A percentile compares a stretch with the other conserved stretches of the same genome.
Evolutionary conservation across 805 yeast genomes (phyloP).

Genomic region (Ogataea polymorpha): DNA sequence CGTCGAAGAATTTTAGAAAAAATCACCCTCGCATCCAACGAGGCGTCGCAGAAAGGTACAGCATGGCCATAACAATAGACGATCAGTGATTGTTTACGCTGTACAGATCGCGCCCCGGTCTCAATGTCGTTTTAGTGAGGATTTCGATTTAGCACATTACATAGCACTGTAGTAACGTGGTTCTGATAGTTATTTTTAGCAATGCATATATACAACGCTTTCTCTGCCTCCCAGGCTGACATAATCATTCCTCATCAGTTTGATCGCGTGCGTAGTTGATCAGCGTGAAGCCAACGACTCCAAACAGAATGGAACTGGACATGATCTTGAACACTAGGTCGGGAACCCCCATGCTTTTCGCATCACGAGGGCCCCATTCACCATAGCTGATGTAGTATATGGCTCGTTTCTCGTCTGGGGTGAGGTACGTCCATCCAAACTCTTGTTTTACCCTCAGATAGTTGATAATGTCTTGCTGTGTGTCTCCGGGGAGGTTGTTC

Average conservation of each 20-base stretch:
- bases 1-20: slow-evolving; percentile 2
- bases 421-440: slow-evolving; percentile 38
- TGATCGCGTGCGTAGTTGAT: slow-evolving; percentile 33
- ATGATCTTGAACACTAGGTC: slow-evolving; percentile 34
- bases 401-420: slow-evolving; percentile 53
- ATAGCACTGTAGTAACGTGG: neutral
- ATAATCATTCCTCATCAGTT: slow-evolving; percentile 1
- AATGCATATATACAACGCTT: slow-evolving; percentile 3
- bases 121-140: too few relatives aligned
- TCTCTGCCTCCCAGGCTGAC: neutral
- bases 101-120: neutral
- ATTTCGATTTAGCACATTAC: too few relatives aligned
- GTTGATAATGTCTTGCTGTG: slow-evolving; percentile 35
- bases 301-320: slow-evolving; percentile 32
- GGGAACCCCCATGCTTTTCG: slow-evolving; percentile 25
- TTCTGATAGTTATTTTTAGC: slow-evolving; percentile 5
- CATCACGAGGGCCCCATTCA: slow-evolving; percentile 59
- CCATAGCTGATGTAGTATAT: slow-evolving; percentile 59
- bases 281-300: slow-evolving; percentile 33
- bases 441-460: slow-evolving; percentile 36
- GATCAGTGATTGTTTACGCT: neutral
- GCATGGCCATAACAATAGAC: neutral
- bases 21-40: slow-evolving; percentile 5
- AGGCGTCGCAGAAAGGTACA: neutral
- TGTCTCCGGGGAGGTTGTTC: slow-evolving; percentile 32